Evolutionary conservation across 1,284 basidiomycete genomes (phyloP).

Genomic region (Rhodofomes roseus): DNA sequence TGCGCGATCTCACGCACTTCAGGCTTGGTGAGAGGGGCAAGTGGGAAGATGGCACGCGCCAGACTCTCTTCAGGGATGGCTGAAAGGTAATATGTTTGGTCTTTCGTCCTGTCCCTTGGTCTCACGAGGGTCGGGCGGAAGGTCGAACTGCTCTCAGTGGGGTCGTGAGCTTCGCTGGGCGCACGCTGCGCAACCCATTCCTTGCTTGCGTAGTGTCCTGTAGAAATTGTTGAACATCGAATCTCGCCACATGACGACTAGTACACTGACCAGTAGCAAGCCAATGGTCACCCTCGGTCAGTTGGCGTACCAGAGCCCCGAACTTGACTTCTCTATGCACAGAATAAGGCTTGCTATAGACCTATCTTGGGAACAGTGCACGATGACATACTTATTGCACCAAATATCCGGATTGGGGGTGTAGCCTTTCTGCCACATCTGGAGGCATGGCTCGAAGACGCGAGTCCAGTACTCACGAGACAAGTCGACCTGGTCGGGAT

Average conservation of each 20-base stretch:
- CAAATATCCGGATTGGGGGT: constrained; percentile 95
- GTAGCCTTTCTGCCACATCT: constrained; percentile 69
- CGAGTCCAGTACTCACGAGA: constrained; percentile 85
- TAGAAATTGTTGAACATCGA: neutral
- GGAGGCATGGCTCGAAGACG: constrained; percentile 83
- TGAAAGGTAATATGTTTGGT: constrained; percentile 94
- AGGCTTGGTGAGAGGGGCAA: constrained; percentile 64
- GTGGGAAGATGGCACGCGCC: constrained; percentile 72
- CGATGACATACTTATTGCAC: constrained; percentile 72
- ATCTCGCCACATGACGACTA: neutral
- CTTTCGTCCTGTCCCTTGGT: constrained; percentile 70
- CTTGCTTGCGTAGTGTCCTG: constrained; percentile 90
- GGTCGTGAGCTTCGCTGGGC: constrained; percentile 7
- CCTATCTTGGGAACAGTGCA: neutral
- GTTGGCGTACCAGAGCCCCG: constrained; percentile 73
- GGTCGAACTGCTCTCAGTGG: constrained; percentile 14
- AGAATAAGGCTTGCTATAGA: neutral
- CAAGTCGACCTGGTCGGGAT: constrained; percentile 63
- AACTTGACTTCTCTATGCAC: constrained; percentile 90
- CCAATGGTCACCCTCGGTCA: constrained; percentile 48
- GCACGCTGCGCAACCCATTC: constrained; percentile 35
- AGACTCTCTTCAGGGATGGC: constrained; percentile 69
- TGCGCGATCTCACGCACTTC: constrained; percentile 80
- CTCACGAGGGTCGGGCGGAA: constrained; percentile 63
- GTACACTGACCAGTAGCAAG: constrained; percentile 70